Conservation (phyloP, 805 yeast genomes). For the Ogataea salicorniae region DNA sequence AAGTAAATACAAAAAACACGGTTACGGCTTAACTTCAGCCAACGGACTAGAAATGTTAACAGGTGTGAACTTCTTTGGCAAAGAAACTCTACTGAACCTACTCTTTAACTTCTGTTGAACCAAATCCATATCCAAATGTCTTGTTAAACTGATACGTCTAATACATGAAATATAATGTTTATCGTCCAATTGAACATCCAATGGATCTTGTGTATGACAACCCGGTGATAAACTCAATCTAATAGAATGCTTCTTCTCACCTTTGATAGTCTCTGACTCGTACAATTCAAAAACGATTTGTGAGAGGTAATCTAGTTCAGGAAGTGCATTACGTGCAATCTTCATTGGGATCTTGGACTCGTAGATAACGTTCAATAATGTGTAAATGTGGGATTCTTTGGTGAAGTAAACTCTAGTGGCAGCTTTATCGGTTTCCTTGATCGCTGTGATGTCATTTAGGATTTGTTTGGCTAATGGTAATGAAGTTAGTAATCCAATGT, state of each 20-base stretch:
- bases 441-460: constrained; percentile 69
- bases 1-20: too few relatives aligned
- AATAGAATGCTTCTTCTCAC: constrained; percentile 80
- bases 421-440: constrained; percentile 74
- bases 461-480: constrained; percentile 90
- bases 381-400: constrained; percentile 94
- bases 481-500: constrained; percentile 90
- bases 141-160: constrained; percentile 82
- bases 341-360: constrained; percentile 94
- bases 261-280: constrained; percentile 66
- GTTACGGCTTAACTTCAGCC: constrained; percentile 13
- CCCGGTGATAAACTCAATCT: constrained; percentile 95
- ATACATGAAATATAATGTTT: constrained; percentile 96
- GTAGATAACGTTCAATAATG: constrained; percentile 82
- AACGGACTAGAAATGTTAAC: constrained; percentile 69
- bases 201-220: constrained; percentile 95
- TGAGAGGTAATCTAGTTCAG: constrained; percentile 92
- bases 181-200: constrained; percentile 93
- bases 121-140: constrained; percentile 88
- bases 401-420: constrained; percentile 90
- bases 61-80: constrained; percentile 89
- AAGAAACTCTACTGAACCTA: constrained; percentile 77
- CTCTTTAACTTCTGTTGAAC: constrained; percentile 76
- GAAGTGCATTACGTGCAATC: constrained; percentile 89
- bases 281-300: constrained; percentile 92